Evolutionary conservation across 306 rosid genomes (phyloP).

Genomic region (Gastrolobium bilobum): DNA sequence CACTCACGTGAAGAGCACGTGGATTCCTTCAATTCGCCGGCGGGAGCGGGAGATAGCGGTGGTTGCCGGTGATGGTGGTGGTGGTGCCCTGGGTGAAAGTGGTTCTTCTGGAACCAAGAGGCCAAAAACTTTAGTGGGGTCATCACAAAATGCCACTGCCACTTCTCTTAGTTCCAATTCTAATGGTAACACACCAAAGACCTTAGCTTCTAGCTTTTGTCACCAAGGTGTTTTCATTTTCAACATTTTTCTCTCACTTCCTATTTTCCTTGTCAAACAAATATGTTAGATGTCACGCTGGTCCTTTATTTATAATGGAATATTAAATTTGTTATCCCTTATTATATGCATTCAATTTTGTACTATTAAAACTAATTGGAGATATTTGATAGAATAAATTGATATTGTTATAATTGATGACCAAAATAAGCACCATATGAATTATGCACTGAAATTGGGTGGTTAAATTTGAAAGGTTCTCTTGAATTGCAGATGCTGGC

Average conservation of each 20-base stretch:
- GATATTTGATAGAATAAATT: neutral
- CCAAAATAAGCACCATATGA: neutral
- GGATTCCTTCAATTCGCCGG: conserved; percentile 78
- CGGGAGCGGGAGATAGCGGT: conserved; percentile 60
- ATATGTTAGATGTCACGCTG: neutral
- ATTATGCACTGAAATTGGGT: neutral
- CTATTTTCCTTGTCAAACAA: neutral
- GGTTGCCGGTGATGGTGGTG: conserved; percentile 42
- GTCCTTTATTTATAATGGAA: neutral
- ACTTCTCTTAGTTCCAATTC: conserved; percentile 71
- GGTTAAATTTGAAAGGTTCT: neutral
- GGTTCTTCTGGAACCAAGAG: conserved; percentile 69
- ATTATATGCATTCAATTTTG: neutral
- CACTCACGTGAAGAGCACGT: conserved; percentile 90
- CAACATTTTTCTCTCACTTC: neutral
- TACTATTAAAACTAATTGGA: neutral
- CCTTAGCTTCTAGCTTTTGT: conserved; percentile 55
- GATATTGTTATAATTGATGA: neutral
- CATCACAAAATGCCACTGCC: conserved; percentile 55
- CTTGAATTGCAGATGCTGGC: conserved; percentile 60
- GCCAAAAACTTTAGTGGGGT: conserved; percentile 53
- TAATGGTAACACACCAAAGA: conserved; percentile 61
- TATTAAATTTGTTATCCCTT: neutral
- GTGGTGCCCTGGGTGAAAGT: conserved; percentile 43
- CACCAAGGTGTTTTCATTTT: conserved; percentile 62